These are phyloP conservation scores for Suhomyces atakaporum DNA, from an alignment of 1,139 yeast species.

Conservation along the genomic window DNA sequence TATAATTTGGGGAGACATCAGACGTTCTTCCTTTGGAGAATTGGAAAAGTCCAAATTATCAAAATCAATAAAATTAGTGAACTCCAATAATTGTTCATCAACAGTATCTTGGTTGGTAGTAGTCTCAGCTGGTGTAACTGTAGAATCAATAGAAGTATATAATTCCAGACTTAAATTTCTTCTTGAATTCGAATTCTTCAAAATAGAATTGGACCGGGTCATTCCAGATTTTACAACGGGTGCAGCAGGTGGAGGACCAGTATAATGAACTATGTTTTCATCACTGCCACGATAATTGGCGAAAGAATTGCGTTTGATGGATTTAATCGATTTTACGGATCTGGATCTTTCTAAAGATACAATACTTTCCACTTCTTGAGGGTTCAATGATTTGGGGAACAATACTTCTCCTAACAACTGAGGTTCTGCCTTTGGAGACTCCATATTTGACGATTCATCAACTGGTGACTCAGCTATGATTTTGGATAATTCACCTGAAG, in stretches of 20 bases:
- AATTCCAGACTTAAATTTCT: constrained; percentile 16
- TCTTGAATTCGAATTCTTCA: constrained; percentile 39
- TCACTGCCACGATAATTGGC: constrained; percentile 52
- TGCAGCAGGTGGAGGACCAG: constrained; percentile 21
- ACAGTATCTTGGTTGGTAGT: constrained; percentile 21
- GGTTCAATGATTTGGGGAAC: constrained; percentile 68
- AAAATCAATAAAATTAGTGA: constrained; percentile 66
- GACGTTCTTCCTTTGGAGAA: constrained; percentile 14
- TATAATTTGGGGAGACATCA: constrained; percentile 3
- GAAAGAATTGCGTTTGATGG: constrained; percentile 40
- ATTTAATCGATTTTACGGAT: constrained; percentile 53
- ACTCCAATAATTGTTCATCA: constrained; percentile 42
- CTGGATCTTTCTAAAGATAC: constrained; percentile 71
- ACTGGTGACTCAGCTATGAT: constrained; percentile 6
- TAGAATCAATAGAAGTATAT: constrained; percentile 15
- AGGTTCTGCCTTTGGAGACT: constrained; percentile 3
- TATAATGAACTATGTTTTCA: constrained; percentile 42
- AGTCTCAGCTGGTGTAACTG: neutral
- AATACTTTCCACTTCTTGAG: constrained; percentile 72
- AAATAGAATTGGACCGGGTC: constrained; percentile 53
- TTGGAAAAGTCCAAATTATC: constrained; percentile 42
- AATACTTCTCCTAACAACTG: constrained; percentile 58
- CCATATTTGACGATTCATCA: too few relatives aligned
- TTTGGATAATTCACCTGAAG: constrained; percentile 12
- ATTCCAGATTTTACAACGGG: constrained; percentile 21